Evolutionary conservation across 257 asterid species (phyloP).

Genomic region (Plantago ovata): DNA sequence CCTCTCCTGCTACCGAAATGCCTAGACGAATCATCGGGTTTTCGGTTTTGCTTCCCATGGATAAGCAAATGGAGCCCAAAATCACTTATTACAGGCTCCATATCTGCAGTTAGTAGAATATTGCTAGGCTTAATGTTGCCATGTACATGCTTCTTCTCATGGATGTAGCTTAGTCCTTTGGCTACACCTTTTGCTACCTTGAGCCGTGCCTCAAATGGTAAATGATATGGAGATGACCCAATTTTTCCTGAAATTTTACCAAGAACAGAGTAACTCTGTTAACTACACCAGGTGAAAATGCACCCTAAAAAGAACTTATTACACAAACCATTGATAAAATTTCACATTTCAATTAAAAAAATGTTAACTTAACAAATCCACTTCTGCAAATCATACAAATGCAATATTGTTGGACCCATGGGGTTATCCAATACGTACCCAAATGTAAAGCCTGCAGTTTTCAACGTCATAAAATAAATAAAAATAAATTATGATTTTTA

Average conservation of each 20-base stretch:
- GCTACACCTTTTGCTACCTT: slow-evolving; percentile 87
- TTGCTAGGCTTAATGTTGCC: slow-evolving; percentile 94
- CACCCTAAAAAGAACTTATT: not conserved
- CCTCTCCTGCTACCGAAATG: slow-evolving; percentile 70
- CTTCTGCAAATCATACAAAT: no score
- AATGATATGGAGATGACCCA: slow-evolving; percentile 72
- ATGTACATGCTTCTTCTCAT: slow-evolving; percentile 84
- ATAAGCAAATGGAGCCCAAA: slow-evolving; percentile 67
- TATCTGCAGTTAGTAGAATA: slow-evolving; percentile 67
- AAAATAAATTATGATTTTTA: no score
- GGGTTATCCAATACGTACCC: no score
- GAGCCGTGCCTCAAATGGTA: slow-evolving; percentile 58
- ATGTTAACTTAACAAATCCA: no score
- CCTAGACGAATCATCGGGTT: slow-evolving; percentile 41
- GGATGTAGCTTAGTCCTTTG: slow-evolving; percentile 72
- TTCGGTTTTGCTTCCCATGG: slow-evolving; percentile 41
- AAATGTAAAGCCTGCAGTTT: no score
- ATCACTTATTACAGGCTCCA: slow-evolving; percentile 84
- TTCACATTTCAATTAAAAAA: no score
- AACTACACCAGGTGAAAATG: not conserved
- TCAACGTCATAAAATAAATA: no score
- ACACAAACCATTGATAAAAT: no score
- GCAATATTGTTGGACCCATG: no score
- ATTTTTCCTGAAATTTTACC: slow-evolving; percentile 49
- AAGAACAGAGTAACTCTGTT: not conserved